Percentiles rank a stretch among this genome's conserved stretches.
phyloP scores from a whole-genome alignment of 1,284 basidiomycete species.

The Polyporus tsugae region DNA sequence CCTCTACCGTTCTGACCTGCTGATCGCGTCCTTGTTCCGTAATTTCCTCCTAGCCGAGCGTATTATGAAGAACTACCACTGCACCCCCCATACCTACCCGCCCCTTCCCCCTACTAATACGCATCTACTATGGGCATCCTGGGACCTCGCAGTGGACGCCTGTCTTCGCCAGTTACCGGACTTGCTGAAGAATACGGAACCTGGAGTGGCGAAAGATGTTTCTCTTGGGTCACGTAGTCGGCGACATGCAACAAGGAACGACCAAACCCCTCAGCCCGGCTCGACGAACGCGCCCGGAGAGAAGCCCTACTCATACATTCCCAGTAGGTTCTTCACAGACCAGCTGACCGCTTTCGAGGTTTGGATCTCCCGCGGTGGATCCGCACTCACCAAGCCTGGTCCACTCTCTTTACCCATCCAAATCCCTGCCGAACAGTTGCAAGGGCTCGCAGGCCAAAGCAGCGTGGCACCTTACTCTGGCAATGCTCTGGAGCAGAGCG shows the following conservation, averaged over 20 bases:
- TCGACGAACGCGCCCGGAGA: conserved; percentile 50
- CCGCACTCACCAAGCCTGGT: conserved; percentile 80
- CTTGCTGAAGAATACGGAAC: conserved; percentile 73
- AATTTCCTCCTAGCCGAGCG: conserved; percentile 97
- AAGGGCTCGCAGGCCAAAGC: conserved; percentile 32
- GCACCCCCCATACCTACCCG: conserved; percentile 95
- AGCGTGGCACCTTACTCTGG: conserved; percentile 24
- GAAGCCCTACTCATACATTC: conserved; percentile 74
- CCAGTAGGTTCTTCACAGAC: conserved; percentile 96
- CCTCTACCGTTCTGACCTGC: conserved; percentile 94
- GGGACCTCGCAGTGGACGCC: conserved; percentile 98
- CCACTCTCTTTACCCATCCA: conserved; percentile 72
- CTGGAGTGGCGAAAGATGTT: conserved; percentile 42
- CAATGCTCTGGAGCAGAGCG: conserved; percentile 34
- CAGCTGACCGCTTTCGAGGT: conserved; percentile 98
- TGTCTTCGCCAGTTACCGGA: conserved; percentile 93
- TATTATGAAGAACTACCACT: conserved; percentile 98
- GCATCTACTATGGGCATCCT: conserved; percentile 95
- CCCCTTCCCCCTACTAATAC: conserved; percentile 94
- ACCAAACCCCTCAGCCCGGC: conserved; percentile 36
- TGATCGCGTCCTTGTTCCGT: conserved; percentile 95
- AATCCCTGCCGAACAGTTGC: conserved; percentile 41
- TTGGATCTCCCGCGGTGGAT: conserved; percentile 94
- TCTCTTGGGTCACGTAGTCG: conserved; percentile 43
- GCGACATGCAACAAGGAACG: conserved; percentile 35